Evolutionary conservation across 495 filamentous ascomycete species (phyloP).

Genomic region (Antarctomyces pellizariae): DNA sequence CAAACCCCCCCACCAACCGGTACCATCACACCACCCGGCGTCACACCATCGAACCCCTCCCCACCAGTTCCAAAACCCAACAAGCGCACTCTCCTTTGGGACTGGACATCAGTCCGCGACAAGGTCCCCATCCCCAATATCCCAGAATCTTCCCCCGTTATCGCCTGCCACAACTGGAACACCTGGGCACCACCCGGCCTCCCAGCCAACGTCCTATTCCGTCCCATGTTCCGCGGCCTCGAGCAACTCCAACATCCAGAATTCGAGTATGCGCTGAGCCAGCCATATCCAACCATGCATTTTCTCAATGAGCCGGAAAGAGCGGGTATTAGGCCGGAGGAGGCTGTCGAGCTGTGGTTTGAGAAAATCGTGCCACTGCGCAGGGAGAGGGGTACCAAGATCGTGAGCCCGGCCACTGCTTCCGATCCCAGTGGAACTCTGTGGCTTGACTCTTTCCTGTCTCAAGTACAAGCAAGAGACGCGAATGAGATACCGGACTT

Average conservation of each 20-base stretch:
- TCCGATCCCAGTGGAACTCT: conserved; percentile 15
- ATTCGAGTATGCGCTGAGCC: conserved; percentile 15
- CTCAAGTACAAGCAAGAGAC: conserved; percentile 10
- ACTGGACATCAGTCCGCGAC: conserved; percentile 19
- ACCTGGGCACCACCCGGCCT: conserved; percentile 22
- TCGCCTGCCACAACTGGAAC: conserved; percentile 23
- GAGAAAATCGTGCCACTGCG: conserved; percentile 18
- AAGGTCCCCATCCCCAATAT: conserved; percentile 17
- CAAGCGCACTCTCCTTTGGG: conserved; percentile 24
- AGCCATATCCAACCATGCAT: conserved; percentile 15
- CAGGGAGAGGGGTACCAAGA: conserved; percentile 17
- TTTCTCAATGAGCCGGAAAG: conserved; percentile 26
- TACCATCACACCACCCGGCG: too few relatives aligned
- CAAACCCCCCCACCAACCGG: too few relatives aligned
- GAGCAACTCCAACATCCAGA: conserved; percentile 17
- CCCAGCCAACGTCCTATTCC: conserved; percentile 18
- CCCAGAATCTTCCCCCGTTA: conserved; percentile 14
- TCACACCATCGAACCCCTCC: too few relatives aligned
- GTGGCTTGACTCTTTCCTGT: conserved; percentile 24
- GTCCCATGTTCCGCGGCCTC: conserved; percentile 19
- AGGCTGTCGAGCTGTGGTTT: conserved; percentile 19
- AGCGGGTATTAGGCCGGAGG: conserved; percentile 15
- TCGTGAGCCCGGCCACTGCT: conserved; percentile 17
- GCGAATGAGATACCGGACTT: conserved; percentile 17
- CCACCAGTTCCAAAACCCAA: too few relatives aligned